Evolutionary conservation across 2,329 filamentous ascomycete species (phyloP), one percentile per base, ranked within the genome.

Genomic region (Aspergillus texensis): DNA sequence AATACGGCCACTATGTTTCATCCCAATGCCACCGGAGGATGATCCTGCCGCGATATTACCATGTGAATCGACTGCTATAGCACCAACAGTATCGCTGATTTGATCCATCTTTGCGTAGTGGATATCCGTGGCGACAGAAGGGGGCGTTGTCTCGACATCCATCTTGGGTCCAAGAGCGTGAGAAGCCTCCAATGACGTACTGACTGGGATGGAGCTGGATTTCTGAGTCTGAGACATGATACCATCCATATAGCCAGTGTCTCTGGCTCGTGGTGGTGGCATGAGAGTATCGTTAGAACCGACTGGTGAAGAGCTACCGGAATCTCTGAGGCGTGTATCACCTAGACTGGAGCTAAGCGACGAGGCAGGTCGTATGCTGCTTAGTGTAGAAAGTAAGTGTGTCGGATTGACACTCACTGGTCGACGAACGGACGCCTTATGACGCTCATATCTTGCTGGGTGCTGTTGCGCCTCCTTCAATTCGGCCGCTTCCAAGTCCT

Each of bases 1-100:
- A 66, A 97, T 86, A 41, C 95, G 90, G 6, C 95, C 96, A 64
- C 89, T 88, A 77, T 97, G 94, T 76, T 99, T 99, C 94, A 99
- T 97, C 32, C 95, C 94, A 75, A 99, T 99, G 1, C 95, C 95
- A 6, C 95, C 95, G 19, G 96, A 99, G 2, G 95, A 99, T 1
- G 95, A 97, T 19, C 91, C 95, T 4, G 94, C 95, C 5, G 96
- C 94, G 74, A 99, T 97, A 63, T 91, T 90, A 19, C 95, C 95
- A 70, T 85, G 87, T 57, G 86, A 85, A 73, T 99, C 95, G 67
- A 99, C 89, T 12, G 93, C 95, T 73, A 99, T 97, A 32, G 94
- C 95, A 52, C 96, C 95, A 63, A 99, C 93, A 14, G 95, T 99
- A 80, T 99, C 95, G 3, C 91, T 96, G 70, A 99, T 84, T 72